Percentiles rank a stretch among this genome's conserved stretches.
phyloP scores from a whole-genome alignment of 2,329 filamentous ascomycete species.

The Endoconidiophora laricicola region DNA sequence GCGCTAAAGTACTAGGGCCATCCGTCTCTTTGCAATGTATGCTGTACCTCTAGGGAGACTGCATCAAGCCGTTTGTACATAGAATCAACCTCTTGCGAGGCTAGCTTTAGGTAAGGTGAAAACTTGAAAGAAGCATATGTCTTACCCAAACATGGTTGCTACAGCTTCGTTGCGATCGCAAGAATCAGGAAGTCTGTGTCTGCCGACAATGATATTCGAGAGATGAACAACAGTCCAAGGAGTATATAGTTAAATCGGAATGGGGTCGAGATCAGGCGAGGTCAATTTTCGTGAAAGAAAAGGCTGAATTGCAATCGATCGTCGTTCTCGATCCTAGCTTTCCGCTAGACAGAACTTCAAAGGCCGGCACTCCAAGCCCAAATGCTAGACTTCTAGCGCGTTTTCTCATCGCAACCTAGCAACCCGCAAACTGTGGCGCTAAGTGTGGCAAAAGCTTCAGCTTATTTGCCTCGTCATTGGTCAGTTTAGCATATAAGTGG shows the following conservation, averaged over 20 bases:
- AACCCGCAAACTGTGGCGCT: slow-evolving; percentile 1
- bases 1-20: too few species aligned
- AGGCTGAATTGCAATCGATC: neutral
- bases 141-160: too few species aligned
- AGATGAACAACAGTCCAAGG: too few species aligned
- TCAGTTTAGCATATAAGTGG: neutral
- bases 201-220: too few species aligned
- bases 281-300: neutral
- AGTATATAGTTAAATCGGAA: neutral
- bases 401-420: neutral
- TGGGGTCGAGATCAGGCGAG: neutral
- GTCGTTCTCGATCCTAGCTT: slow-evolving; percentile 4
- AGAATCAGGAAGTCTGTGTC: too few species aligned
- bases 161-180: too few species aligned
- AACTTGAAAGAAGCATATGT: too few species aligned
- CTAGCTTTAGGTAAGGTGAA: too few species aligned
- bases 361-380: slow-evolving; percentile 7
- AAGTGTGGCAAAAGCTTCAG: slow-evolving; percentile 9
- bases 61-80: too few species aligned
- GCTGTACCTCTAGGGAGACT: too few species aligned
- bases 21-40: too few species aligned
- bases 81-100: too few species aligned
- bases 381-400: slow-evolving; percentile 1
- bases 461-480: neutral
- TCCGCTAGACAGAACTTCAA: neutral